Conservation (phyloP, 352 stramenopile species). For the Phytophthora constricta region DNA sequence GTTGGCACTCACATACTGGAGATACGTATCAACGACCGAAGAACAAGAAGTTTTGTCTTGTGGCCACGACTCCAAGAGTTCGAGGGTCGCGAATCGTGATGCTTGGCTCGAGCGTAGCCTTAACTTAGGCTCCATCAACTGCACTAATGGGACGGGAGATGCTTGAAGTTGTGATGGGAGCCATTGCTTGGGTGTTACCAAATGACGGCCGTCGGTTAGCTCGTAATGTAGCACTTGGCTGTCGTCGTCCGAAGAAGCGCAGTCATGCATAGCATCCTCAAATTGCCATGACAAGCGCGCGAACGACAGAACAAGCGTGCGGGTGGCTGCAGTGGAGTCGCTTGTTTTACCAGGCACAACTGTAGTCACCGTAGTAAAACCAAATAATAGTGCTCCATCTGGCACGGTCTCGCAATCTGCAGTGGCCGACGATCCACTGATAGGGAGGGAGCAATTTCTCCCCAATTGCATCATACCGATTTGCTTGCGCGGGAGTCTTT, state of each 20-base stretch:
- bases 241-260: slow-evolving; percentile 19
- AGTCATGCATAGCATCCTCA: slow-evolving; percentile 28
- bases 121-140: slow-evolving; percentile 45
- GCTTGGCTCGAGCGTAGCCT: slow-evolving; percentile 14
- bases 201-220: slow-evolving; percentile 37
- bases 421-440: neutral
- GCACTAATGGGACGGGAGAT: slow-evolving; percentile 38
- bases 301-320: slow-evolving; percentile 42
- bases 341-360: neutral
- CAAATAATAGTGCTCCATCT: slow-evolving; percentile 48
- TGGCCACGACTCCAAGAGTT: slow-evolving; percentile 27
- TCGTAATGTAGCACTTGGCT: slow-evolving; percentile 45
- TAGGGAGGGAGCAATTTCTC: slow-evolving; percentile 20
- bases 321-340: neutral
- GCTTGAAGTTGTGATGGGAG: slow-evolving; percentile 30
- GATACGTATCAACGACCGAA: slow-evolving; percentile 40
- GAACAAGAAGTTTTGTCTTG: slow-evolving; percentile 15
- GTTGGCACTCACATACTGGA: slow-evolving; percentile 37
- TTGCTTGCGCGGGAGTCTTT: slow-evolving; percentile 36
- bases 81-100: slow-evolving; percentile 23
- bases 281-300: slow-evolving; percentile 51
- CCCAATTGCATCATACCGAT: slow-evolving; percentile 33
- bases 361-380: slow-evolving; percentile 32
- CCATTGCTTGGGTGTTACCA: slow-evolving; percentile 34
- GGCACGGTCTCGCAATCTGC: slow-evolving; percentile 10